Conservation (phyloP, 768 basidiomycete species). For the Pleurotus tuoliensis region DNA sequence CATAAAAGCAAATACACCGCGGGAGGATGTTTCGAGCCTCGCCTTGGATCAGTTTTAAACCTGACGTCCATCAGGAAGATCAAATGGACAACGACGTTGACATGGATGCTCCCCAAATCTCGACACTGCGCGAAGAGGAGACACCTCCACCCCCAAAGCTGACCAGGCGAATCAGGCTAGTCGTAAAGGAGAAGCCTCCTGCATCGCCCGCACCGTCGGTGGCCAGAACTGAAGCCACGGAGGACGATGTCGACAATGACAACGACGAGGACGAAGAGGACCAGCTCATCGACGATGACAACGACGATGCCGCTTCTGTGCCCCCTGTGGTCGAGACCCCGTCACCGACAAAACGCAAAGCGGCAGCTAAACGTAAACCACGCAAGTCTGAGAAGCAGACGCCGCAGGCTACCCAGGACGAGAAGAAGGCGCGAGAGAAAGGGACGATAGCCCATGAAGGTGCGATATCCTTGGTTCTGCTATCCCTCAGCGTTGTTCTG, state of each 20-base stretch:
- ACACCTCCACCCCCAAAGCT: constrained; percentile 59
- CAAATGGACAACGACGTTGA: constrained; percentile 45
- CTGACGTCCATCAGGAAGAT: constrained; percentile 23
- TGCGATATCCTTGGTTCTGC: constrained; percentile 34
- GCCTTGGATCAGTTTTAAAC: constrained; percentile 59
- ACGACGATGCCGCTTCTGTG: constrained; percentile 30
- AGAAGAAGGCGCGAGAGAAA: constrained; percentile 46
- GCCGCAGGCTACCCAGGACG: constrained; percentile 23
- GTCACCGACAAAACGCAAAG: constrained; percentile 15
- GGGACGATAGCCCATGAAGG: constrained; percentile 27
- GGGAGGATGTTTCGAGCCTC: constrained; percentile 51
- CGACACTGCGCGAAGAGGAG: constrained; percentile 69
- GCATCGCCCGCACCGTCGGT: constrained; percentile 14
- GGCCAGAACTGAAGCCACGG: background rate
- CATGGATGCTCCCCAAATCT: constrained; percentile 84
- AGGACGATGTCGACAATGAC: constrained; percentile 53
- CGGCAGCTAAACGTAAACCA: constrained; percentile 6
- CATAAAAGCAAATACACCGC: constrained; percentile 6
- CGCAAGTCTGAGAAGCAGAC: constrained; percentile 6
- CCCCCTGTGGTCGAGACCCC: constrained; percentile 27
- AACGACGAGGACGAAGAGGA: constrained; percentile 75
- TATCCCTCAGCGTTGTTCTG: constrained; percentile 38
- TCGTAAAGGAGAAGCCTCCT: constrained; percentile 31
- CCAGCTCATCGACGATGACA: constrained; percentile 76
- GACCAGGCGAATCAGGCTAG: constrained; percentile 46